Base-by-base conservation (phyloP, 106 monocot species). In the Amphibolis antarctica region DNA sequence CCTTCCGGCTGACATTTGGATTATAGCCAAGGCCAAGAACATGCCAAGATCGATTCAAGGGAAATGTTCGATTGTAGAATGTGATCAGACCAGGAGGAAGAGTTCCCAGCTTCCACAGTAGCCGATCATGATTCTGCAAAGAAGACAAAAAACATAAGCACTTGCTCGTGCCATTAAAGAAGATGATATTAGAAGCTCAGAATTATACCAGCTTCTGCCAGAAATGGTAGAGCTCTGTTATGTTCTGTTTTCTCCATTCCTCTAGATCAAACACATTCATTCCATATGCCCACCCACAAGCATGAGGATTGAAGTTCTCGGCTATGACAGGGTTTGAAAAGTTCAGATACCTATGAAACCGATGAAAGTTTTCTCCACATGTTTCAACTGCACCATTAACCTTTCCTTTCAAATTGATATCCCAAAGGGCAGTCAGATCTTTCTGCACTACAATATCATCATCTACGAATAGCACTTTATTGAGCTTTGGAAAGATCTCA, bases 201-300 rank as follows among this genome's bases (percentile, higher is more conserved):
- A n/a, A n/a, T n/a, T n/a, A n/a, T 73, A 89, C 89, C 85, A 80
- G 64, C 10, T 73, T 70, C 67, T 89, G 89, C 89, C 89, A 89
- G 18, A 57, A 80, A 59, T 89, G 89, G 55, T 89, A 89, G 55
- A 78, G 44, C 10, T 78, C 69, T 9, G 89, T 85, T 18, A 85
- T 75, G 12, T 85, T 82, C 59, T 85, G 82, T 60, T 63, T 77
- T 69, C 69, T 89, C 89, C 89, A 89, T 69, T 82, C 77, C 46
- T 27, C 66, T 75, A 89, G 71, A 74, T 89, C 89, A 65, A 89
- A 89, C 6, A 89, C 60, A 63, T 89, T 89, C 89, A 89, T 85
- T 6, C 89, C 89, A 74, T 77, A 89, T 19, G 88, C 88, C 88
- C 88, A 89, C 11, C 82, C 88, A 53, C 88, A 89, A n/a, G 88